Evolutionary conservation across 75 land plant genomes (phyloP), one percentile per base, ranked within the genome.

Genomic region (Selaginella tamariscina): DNA sequence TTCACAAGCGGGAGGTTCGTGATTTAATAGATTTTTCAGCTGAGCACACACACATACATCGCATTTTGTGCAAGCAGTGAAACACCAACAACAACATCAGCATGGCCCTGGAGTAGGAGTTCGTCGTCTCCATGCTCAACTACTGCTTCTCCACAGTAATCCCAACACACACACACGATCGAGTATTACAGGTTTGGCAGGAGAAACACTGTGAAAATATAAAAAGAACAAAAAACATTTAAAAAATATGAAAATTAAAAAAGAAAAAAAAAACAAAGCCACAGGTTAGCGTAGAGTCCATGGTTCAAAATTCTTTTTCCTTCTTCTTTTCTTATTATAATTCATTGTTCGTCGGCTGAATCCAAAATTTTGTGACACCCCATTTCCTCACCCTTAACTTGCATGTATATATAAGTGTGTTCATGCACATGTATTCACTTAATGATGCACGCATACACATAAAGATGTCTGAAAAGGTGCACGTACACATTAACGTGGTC

Each of bases 1-100:
- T 39, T 39, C 49, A 39, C 49, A 39, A 15, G 49, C 49, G 49
- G 49, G 49, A 39, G 49, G 49, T 39, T 39, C 49, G 49, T 39
- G 49, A 39, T 39, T n/a, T 39, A 39, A 5, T 39, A 5, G 11
- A 39, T 39, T 39, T 39, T 39, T 5, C 5, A 39, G 49, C 49
- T 39, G 49, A 39, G 49, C 49, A 39, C 49, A 39, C 5, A 5
- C 49, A 39, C 49, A 39, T 5, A 5, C 49, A 5, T 5, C 15
- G 15, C 49, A 39, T 5, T 39, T 15, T 39, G 11, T 39, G 49
- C 49, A 39, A 39, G 49, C 49, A 39, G 49, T 39, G 49, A 39
- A 39, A 39, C 49, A 39, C 5, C 49, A 39, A 39, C 49, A 39
- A 39, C 49, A 39, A 39, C 49, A 39, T 5, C 49, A 5, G 49